phyloP scores from a whole-genome alignment of 176 grass and related monocot genomes.

The Avena sativa region DNA sequence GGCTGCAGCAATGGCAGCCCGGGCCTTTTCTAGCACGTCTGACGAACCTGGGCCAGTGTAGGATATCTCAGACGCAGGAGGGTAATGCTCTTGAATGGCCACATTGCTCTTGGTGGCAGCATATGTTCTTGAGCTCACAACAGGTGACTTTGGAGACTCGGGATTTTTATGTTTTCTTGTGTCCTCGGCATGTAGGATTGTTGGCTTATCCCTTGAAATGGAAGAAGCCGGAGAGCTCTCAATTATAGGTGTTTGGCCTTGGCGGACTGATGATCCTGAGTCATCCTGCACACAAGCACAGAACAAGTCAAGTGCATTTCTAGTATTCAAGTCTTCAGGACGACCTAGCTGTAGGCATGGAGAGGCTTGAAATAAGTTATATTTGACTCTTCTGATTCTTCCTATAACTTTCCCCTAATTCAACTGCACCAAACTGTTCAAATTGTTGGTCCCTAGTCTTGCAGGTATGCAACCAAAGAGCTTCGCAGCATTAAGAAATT shows the following conservation, averaged over 20 bases:
- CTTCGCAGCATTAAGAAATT: slow-evolving; percentile 23
- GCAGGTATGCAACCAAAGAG: slow-evolving; percentile 24
- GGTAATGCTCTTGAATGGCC: slow-evolving; percentile 20
- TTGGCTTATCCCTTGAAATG: slow-evolving; percentile 40
- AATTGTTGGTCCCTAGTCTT: background rate
- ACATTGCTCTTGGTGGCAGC: slow-evolving; percentile 22
- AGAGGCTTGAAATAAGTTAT: slow-evolving; percentile 2
- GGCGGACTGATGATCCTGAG: slow-evolving; percentile 53
- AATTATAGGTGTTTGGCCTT: slow-evolving; percentile 33
- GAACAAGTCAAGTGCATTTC: slow-evolving; percentile 18
- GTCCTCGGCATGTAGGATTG: slow-evolving; percentile 27
- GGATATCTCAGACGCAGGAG: slow-evolving; percentile 46
- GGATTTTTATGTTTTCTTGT: slow-evolving; percentile 44
- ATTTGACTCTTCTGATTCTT: background rate
- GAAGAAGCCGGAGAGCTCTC: slow-evolving; percentile 45
- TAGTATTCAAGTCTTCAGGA: background rate
- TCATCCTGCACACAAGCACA: slow-evolving; percentile 59
- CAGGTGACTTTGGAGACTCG: slow-evolving; percentile 42
- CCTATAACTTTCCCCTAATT: slow-evolving; percentile 8
- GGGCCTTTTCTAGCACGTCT: slow-evolving; percentile 75
- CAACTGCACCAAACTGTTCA: background rate
- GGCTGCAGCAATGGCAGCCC: slow-evolving; percentile 71
- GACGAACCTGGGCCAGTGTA: slow-evolving; percentile 47
- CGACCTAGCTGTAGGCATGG: background rate
- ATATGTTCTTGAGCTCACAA: slow-evolving; percentile 33